phyloP scores from a whole-genome alignment of 2,329 filamentous ascomycete genomes.

The Xylaria sp. region DNA sequence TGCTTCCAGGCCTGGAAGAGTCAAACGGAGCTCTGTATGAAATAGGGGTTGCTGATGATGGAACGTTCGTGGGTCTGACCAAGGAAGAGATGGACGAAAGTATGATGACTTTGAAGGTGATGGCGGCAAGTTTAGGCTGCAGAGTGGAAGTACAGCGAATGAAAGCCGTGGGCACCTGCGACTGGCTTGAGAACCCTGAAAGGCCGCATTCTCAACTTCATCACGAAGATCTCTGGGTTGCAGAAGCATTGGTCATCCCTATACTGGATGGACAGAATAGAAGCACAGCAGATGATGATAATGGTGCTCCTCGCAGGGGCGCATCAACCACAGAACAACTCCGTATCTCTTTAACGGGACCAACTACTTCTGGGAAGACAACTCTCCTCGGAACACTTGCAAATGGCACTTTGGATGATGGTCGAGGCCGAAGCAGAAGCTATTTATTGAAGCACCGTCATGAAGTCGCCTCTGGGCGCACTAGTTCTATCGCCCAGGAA shows the following conservation, averaged over 20 bases:
- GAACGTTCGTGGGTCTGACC: conserved; percentile 86
- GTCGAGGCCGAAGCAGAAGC: conserved; percentile 86
- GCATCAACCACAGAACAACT: conserved; percentile 76
- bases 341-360: conserved; percentile 85
- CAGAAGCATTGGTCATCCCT: conserved; percentile 88
- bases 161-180: conserved; percentile 86
- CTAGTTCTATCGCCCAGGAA: conserved; percentile 94
- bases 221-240: conserved; percentile 78
- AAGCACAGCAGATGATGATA: conserved; percentile 38
- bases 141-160: conserved; percentile 82
- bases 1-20: conserved; percentile 86
- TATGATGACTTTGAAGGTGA: conserved; percentile 82
- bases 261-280: conserved; percentile 60
- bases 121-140: conserved; percentile 93
- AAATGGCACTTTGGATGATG: conserved; percentile 89
- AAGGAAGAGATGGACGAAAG: conserved; percentile 94
- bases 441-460: conserved; percentile 92
- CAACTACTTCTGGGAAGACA: conserved; percentile 92
- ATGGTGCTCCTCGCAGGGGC: conserved; percentile 51
- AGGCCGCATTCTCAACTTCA: conserved; percentile 42
- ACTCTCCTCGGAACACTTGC: conserved; percentile 88
- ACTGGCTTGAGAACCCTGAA: conserved; percentile 68
- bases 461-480: conserved; percentile 90
- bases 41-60: conserved; percentile 95
- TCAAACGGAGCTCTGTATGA: conserved; percentile 94